These are phyloP conservation scores for Coleophoma eucalyptorum DNA, from an alignment of 2,329 filamentous ascomycete genomes.

Conservation along the genomic window DNA sequence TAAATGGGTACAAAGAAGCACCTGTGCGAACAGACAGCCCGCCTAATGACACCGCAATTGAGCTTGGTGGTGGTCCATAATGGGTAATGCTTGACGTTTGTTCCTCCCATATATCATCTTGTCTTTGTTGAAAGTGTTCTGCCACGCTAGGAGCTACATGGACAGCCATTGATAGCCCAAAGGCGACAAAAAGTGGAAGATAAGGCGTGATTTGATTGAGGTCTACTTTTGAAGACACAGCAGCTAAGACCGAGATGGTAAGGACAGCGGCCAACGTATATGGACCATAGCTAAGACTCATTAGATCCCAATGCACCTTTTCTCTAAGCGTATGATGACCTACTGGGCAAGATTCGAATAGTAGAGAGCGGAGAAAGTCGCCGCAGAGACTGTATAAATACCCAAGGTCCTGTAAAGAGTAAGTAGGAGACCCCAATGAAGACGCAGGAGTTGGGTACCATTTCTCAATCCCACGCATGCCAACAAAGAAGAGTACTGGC, in stretches of 20 bases:
- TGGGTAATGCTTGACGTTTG: too few relatives aligned
- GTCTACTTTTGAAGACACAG: background rate
- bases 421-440: background rate
- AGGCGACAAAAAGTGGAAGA: background rate
- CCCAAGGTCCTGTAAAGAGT: background rate
- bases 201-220: background rate
- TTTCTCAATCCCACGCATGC: background rate
- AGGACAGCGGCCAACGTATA: background rate
- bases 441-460: background rate
- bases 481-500: background rate
- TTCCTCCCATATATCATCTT: too few relatives aligned
- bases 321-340: too few relatives aligned
- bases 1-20: background rate
- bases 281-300: background rate
- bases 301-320: background rate
- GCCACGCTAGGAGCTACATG: background rate
- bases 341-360: background rate
- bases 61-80: too few relatives aligned
- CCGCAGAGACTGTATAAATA: background rate
- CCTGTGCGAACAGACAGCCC: background rate
- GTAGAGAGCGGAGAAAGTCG: background rate
- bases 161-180: background rate
- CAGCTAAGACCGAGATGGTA: background rate
- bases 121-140: too few relatives aligned
- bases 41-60: too few relatives aligned